Conservation (phyloP, 2,329 filamentous ascomycete genomes). For the Nigrospora osmanthi region DNA sequence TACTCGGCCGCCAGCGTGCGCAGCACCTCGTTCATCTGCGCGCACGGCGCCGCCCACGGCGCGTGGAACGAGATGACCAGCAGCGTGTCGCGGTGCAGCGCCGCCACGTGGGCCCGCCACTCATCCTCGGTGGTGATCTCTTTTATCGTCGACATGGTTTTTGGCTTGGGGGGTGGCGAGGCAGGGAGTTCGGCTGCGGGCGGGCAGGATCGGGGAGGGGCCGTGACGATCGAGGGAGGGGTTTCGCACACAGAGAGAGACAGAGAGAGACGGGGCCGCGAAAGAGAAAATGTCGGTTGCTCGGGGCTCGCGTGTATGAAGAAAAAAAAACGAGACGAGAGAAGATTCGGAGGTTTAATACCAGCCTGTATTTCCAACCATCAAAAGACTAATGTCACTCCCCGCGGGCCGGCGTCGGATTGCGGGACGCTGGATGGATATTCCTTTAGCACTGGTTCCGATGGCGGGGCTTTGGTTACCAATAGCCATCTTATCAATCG, state of each 20-base stretch:
- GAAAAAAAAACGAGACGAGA: not conserved
- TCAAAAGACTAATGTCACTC: not conserved
- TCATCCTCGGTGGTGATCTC: constrained; percentile 68
- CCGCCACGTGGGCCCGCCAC: constrained; percentile 62
- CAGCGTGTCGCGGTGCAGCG: constrained; percentile 62
- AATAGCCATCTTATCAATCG: constrained; percentile 1
- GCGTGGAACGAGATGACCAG: constrained; percentile 91
- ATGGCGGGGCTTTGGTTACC: not conserved
- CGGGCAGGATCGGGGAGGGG: not conserved
- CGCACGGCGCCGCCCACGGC: constrained; percentile 92
- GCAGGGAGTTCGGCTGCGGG: not conserved
- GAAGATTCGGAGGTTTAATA: not conserved
- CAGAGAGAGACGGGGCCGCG: not conserved
- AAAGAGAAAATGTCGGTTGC: not conserved
- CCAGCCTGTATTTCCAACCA: not conserved
- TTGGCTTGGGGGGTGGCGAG: not conserved
- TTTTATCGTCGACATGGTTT: constrained; percentile 62
- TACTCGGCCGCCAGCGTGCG: constrained; percentile 81
- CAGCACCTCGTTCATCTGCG: constrained; percentile 86
- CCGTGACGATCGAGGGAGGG: not conserved
- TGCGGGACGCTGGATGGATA: not conserved
- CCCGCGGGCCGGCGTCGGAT: not conserved
- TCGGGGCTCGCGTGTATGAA: not conserved
- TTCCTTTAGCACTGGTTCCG: not conserved
- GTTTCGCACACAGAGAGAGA: not conserved